Evolutionary conservation across 805 yeast species (phyloP), one percentile per base, ranked within the genome.

Genomic region (Saturnispora zaruensis): DNA sequence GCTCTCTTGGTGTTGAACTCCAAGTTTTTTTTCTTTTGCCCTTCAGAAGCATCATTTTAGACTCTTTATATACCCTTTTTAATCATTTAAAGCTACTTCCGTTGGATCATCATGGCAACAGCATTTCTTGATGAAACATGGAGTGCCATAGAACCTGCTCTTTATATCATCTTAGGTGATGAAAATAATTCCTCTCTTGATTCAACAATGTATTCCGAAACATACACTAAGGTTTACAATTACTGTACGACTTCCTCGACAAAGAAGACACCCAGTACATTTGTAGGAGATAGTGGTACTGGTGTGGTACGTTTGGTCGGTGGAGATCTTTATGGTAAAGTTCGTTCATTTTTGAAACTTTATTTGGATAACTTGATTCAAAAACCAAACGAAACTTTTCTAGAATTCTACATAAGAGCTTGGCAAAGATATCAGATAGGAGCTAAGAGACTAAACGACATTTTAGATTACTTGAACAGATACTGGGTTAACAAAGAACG

Each of bases 401-500:
- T 90, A 49, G 84, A 82, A 53, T 87, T 86, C 62, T 93, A 93
- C 60, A 95, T 87, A 42, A 75, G 81, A 61, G 79, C 84, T 56
- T 95, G 98, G 96, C 81, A 81, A 55, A 77, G 98, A 53, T 93
- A 77, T 64, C 80, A 95, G 21, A 81, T 87, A 48, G 98, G 98
- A 25, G 95, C 98, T 1, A 85, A 89, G 14, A 86, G 87, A 66
- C 69, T 93, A 64, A 89, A 88, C 65, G 93, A 95, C 64, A 90
- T 95, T 5, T 87, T 93, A 61, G 96, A 91, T 65, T 93, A 93
- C 67, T 81, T 93, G 78, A 93, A 93, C 67, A 78, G 98, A 54
- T 93, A 91, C 68, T 93, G 99, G 99, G 96, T 95, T 41, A 86
- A 85, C 58, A 90, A 95, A 62, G 98, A 91, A 67, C 77, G 98